Conservation (phyloP, 192 early-diverging fungal genomes). For the Mortierella alpina region DNA sequence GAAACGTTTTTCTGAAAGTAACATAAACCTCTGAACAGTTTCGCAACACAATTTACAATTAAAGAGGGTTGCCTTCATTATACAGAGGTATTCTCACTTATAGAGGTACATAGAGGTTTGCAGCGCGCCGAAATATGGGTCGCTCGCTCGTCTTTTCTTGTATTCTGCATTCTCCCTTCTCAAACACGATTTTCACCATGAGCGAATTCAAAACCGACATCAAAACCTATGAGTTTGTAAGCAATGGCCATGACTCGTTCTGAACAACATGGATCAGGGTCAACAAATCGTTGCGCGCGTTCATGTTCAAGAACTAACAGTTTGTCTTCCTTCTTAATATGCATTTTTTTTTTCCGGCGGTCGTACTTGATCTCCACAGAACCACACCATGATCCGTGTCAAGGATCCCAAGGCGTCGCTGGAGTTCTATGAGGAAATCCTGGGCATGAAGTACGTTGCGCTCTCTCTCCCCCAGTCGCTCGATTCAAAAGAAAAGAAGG, state of each 20-base stretch:
- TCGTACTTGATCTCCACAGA: conserved; percentile 47
- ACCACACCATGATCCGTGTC: conserved; percentile 90
- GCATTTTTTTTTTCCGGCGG: neutral
- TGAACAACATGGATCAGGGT: neutral
- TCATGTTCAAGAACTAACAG: neutral
- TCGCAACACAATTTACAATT: too few relatives aligned
- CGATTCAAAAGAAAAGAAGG: neutral
- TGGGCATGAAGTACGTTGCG: conserved; percentile 81
- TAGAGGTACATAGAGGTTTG: too few relatives aligned
- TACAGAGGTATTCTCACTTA: too few relatives aligned
- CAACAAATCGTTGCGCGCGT: too few relatives aligned
- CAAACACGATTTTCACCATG: conserved; percentile 19
- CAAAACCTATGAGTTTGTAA: conserved; percentile 53
- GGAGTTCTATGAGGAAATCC: conserved; percentile 77
- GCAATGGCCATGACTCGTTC: neutral
- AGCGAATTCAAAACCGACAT: conserved; percentile 43
- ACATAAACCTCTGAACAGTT: too few relatives aligned
- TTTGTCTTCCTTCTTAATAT: neutral
- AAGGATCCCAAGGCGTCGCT: conserved; percentile 83
- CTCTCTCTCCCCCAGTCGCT: neutral
- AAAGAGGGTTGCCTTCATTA: too few relatives aligned
- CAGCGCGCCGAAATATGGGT: too few relatives aligned
- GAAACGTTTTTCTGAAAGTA: too few relatives aligned
- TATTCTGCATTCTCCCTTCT: conserved; percentile 2
- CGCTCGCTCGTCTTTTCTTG: neutral